A percentile compares a stretch with the other conserved stretches of the same genome.
Conservation (phyloP, 2,329 filamentous ascomycete species). For the Apiospora phragmitis region DNA sequence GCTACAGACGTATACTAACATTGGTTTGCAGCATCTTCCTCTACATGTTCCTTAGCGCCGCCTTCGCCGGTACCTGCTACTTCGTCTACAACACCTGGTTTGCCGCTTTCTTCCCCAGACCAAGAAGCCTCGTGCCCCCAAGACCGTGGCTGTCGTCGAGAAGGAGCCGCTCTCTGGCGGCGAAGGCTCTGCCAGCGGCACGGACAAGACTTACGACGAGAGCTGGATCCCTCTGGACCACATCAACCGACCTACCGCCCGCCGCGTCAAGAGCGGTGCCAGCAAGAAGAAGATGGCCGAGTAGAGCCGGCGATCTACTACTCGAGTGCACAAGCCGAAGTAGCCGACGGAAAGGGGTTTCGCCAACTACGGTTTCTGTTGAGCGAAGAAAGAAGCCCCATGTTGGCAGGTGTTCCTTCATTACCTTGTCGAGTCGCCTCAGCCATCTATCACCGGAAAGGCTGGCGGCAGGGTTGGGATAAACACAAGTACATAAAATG, state of each 20-base stretch:
- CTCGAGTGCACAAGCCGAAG: background rate
- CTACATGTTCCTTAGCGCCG: conserved; percentile 82
- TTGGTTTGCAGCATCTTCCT: conserved; percentile 77
- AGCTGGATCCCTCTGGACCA: conserved; percentile 92
- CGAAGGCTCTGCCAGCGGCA: conserved; percentile 68
- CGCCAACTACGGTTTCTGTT: background rate
- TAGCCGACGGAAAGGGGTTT: background rate
- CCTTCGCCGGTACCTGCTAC: conserved; percentile 80
- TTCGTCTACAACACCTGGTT: conserved; percentile 99
- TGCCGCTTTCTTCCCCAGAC: conserved; percentile 89
- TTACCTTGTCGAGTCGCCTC: background rate
- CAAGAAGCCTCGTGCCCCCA: conserved; percentile 50
- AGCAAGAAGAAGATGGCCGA: conserved; percentile 42
- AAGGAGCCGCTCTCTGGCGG: conserved; percentile 64
- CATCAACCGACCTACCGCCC: conserved; percentile 79
- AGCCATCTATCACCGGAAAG: background rate
- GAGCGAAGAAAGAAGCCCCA: background rate
- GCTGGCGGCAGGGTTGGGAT: background rate
- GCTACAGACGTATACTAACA: conserved; percentile 6
- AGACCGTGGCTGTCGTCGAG: conserved; percentile 66
- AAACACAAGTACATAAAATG: background rate
- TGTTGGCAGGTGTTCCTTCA: background rate
- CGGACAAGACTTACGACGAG: conserved; percentile 78
- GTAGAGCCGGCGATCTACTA: conserved; percentile 22
- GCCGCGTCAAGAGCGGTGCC: conserved; percentile 62